Base-by-base conservation (phyloP, 495 filamentous ascomycete genomes). In the Sabuloglossum arenarium region DNA sequence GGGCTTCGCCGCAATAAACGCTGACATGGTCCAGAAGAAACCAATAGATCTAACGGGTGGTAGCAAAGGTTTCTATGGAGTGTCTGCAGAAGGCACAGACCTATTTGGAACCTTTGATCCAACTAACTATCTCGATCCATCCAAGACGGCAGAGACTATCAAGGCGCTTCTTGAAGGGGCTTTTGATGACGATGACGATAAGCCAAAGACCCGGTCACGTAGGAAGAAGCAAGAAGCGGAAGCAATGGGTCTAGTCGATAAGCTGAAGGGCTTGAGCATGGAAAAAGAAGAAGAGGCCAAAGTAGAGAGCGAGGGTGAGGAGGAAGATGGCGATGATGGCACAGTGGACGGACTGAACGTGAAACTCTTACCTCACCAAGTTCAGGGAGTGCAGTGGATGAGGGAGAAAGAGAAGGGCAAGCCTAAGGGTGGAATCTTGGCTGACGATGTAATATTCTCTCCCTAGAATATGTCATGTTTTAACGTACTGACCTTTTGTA, bases 351-450 rank as follows among this genome's bases (percentile, higher is more conserved):
- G 91, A 3, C 68, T 98, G 60, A 84, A 82, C 49, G 86, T 94
- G 46, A 85, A 81, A 55, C 75, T 98, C 3, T 74, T 97, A 0
- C 91, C 88, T 3, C 91, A 98, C 65, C 91, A 98, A 65, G 75
- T 95, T 10, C 83, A 93, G 25, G 91, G 91, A 57, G 81, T 97
- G 1, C 77, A 80, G 43, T 98, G 93, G 86, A 93, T 98, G 86
- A 81, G 73, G 55, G 82, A 84, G 32, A 86, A 91, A 59, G 91
- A 98, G 65, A 79, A 82, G 11, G 87, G 88, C 1, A 75, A 79
- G 30, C 93, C 86, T 66, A 80, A 77, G 57, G 76, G 73, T 57
- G 86, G 86, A 1, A 86, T 91, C 56, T 72, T 91, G 11, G 86
- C 86, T 3, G 86, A 91, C 63, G 86, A 91, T 67, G 70, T 73